These are phyloP conservation scores for Penicillium coffeae DNA, from an alignment of 495 filamentous ascomycete genomes.

Conservation along the genomic window DNA sequence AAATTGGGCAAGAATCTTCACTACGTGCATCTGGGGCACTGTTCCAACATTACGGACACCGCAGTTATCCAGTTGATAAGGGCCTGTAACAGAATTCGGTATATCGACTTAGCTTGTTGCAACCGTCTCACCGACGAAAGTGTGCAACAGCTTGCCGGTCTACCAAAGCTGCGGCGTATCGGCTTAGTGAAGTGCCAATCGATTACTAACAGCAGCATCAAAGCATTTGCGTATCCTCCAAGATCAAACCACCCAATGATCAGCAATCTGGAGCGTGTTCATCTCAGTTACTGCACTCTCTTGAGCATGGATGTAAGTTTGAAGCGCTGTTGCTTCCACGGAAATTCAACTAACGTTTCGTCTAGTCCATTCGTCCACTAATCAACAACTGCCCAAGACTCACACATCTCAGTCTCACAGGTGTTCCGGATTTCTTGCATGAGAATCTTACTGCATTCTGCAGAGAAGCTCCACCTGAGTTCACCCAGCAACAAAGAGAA, in stretches of 20 bases:
- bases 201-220: slow-evolving; percentile 87
- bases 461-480: slow-evolving; percentile 82
- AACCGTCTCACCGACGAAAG: slow-evolving; percentile 81
- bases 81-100: slow-evolving; percentile 87
- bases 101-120: slow-evolving; percentile 97
- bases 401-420: slow-evolving; percentile 93
- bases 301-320: slow-evolving; percentile 70
- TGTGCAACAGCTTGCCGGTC: slow-evolving; percentile 74
- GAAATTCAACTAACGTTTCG: background rate
- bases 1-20: slow-evolving; percentile 92
- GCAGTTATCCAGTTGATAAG: slow-evolving; percentile 80
- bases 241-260: slow-evolving; percentile 43
- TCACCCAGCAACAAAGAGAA: slow-evolving; percentile 89
- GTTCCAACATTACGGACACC: slow-evolving; percentile 80
- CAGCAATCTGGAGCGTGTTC: slow-evolving; percentile 80
- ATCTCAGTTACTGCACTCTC: slow-evolving; percentile 91
- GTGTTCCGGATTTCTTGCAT: slow-evolving; percentile 75
- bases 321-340: background rate
- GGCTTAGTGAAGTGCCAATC: slow-evolving; percentile 89
- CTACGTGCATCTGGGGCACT: slow-evolving; percentile 94
- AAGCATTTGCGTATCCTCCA: slow-evolving; percentile 67
- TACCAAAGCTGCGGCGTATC: slow-evolving; percentile 91
- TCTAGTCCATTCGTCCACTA: slow-evolving; percentile 81
- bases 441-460: slow-evolving; percentile 79
- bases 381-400: slow-evolving; percentile 88